Evolutionary conservation across 139 green algal species (phyloP), one percentile per base, ranked within the genome.

Genomic region (Volvox africanus): DNA sequence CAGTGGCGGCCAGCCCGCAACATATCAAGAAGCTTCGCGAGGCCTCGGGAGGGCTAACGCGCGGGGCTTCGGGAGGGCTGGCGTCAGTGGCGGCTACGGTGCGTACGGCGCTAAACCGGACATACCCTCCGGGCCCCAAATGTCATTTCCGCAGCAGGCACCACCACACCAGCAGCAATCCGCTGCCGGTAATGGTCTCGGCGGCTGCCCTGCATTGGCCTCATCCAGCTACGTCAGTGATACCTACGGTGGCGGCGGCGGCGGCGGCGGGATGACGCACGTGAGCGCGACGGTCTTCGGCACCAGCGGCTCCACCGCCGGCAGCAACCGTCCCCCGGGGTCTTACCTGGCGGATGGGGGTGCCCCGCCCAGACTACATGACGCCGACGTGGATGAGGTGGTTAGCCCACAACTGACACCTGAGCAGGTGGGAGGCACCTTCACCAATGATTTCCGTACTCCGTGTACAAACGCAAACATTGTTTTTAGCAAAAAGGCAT

Each of bases 391-490:
- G n/a, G 90, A 89, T 30, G 91, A 93, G 69, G 91, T 83, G n/a
- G 69, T 71, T 32, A 88, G 91, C 24, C 91, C 91, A 32, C 33
- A 89, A n/a, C 87, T 93, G 33, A 90, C 77, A 13, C 73, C 77
- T 24, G 81, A 93, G 81, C 91, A 93, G 91, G 91, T 92, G 69
- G 65, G 65, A 30, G 65, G 65, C 21, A 55, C 44, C 44, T n/a
- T n/a, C n/a, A n/a, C n/a, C n/a, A n/a, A n/a, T 55, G 44, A 55
- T 55, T 55, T 5, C 44, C 44, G 44, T 55, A 55, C 44, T 55
- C 44, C 9, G n/a, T 55, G 44, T 55, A 55, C 9, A 5, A 9
- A 55, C 9, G 44, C 44, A 9, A 9, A 5, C 44, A 55, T 55
- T 14, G 44, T 9, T 55, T 55, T 55, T 55, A 55, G 44, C 5